Percentiles rank a stretch among this genome's conserved stretches.
phyloP scores from a whole-genome alignment of 2,329 filamentous ascomycete species.

The Pseudogymnoascus sp. region DNA sequence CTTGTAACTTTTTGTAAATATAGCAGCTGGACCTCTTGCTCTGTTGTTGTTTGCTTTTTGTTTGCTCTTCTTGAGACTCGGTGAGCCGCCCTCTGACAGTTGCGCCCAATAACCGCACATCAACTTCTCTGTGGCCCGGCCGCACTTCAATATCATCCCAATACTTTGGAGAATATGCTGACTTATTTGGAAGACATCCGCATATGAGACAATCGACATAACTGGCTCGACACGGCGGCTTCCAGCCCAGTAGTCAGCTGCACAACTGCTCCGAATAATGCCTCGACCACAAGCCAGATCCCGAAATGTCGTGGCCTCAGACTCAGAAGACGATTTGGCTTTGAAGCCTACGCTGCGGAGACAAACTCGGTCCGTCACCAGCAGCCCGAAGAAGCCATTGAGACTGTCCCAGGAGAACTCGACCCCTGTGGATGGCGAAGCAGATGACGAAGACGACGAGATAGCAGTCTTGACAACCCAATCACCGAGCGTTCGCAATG shows the following conservation, averaged over 20 bases:
- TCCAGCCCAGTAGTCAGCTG: background rate
- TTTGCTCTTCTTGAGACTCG: background rate
- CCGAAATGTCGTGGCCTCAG: background rate
- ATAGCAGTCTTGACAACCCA: background rate
- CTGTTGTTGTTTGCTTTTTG: background rate
- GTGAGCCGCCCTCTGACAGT: background rate
- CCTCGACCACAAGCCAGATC: background rate
- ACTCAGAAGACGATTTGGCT: background rate
- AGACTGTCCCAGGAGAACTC: background rate
- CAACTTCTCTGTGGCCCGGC: background rate
- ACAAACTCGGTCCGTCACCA: background rate
- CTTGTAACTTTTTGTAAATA: background rate
- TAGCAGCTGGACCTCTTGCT: background rate
- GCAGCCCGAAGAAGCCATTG: background rate
- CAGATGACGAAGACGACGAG: background rate
- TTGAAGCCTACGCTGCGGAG: background rate
- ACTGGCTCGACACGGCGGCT: background rate
- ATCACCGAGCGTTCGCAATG: background rate
- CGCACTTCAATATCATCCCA: background rate
- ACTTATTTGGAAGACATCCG: background rate
- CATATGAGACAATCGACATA: constrained; percentile 1
- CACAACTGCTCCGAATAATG: background rate
- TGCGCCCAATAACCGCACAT: background rate
- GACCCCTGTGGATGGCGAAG: background rate
- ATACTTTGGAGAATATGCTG: background rate